Percentiles rank a stretch among this genome's conserved stretches.
phyloP scores from a whole-genome alignment of 2,329 filamentous ascomycete species.

The Colletotrichum tamarilloi region DNA sequence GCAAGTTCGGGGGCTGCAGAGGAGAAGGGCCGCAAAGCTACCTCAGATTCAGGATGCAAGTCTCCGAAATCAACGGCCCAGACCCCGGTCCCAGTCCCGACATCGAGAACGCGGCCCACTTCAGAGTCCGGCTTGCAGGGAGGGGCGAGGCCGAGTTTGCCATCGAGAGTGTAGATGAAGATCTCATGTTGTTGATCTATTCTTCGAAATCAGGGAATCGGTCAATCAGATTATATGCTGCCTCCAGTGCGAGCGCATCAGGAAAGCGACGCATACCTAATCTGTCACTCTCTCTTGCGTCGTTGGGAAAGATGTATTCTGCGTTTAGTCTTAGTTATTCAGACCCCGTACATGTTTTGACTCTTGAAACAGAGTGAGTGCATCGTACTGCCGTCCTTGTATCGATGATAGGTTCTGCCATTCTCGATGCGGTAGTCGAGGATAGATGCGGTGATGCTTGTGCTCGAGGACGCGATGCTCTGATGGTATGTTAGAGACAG shows the following conservation, averaged over 20 bases:
- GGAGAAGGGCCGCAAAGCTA: background rate
- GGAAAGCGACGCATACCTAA: background rate
- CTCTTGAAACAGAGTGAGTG: background rate
- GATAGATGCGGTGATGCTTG: slow-evolving; percentile 47
- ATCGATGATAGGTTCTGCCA: slow-evolving; percentile 38
- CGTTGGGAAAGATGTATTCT: background rate
- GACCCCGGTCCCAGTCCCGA: slow-evolving; percentile 39
- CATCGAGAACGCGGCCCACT: slow-evolving; percentile 37
- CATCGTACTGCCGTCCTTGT: slow-evolving; percentile 18
- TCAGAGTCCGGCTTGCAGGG: background rate
- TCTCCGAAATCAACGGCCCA: slow-evolving; percentile 42
- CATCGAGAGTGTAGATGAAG: background rate
- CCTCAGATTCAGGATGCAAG: slow-evolving; percentile 44
- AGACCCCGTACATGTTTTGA: background rate
- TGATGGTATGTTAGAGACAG: background rate
- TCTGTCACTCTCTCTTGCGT: background rate
- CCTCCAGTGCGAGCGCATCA: background rate
- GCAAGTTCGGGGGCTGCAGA: too few species aligned
- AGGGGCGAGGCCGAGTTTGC: background rate
- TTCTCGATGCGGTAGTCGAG: slow-evolving; percentile 21
- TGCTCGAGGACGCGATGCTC: slow-evolving; percentile 37
- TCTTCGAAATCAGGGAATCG: background rate
- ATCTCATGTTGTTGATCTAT: background rate
- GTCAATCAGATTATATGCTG: too few species aligned
- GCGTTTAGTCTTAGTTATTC: background rate